Percentiles rank a stretch among this genome's conserved stretches.
phyloP scores from a whole-genome alignment of 1,284 basidiomycete species.

The Malassezia sp. region DNA sequence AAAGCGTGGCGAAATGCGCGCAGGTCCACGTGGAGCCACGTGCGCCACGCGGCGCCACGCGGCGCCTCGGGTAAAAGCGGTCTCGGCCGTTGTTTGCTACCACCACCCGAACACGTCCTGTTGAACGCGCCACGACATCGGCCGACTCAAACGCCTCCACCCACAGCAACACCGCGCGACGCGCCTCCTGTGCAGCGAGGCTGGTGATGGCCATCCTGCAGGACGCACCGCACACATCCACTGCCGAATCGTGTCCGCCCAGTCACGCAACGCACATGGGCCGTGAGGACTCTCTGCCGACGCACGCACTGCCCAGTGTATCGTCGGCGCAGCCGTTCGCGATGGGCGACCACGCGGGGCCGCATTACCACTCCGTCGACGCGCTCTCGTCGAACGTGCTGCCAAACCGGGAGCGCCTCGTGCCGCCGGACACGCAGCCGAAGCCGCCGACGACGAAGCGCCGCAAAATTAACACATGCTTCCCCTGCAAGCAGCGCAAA shows the following conservation, averaged over 20 bases:
- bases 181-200: neutral
- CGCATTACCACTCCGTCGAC: constrained; percentile 17
- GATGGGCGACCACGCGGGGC: constrained; percentile 13
- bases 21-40: neutral
- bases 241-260: no score
- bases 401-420: constrained; percentile 10
- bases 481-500: constrained; percentile 39
- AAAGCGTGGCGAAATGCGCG: no score
- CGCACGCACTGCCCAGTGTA: constrained; percentile 13
- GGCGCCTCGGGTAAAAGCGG: neutral
- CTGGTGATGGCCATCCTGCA: constrained; percentile 2
- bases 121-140: constrained; percentile 9
- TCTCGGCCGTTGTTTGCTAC: constrained; percentile 16
- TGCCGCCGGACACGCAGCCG: constrained; percentile 8
- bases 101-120: constrained; percentile 13
- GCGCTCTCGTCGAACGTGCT: constrained; percentile 16
- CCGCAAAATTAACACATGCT: constrained; percentile 41
- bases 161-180: constrained; percentile 2
- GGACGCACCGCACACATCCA: constrained; percentile 2
- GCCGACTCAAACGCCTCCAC: constrained; percentile 17
- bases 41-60: neutral
- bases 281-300: constrained; percentile 7
- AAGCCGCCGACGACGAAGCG: constrained; percentile 24
- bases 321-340: constrained; percentile 8
- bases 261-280: neutral